Evolutionary conservation across 768 basidiomycete species (phyloP).

Genomic region (Tephrocybe sp.): DNA sequence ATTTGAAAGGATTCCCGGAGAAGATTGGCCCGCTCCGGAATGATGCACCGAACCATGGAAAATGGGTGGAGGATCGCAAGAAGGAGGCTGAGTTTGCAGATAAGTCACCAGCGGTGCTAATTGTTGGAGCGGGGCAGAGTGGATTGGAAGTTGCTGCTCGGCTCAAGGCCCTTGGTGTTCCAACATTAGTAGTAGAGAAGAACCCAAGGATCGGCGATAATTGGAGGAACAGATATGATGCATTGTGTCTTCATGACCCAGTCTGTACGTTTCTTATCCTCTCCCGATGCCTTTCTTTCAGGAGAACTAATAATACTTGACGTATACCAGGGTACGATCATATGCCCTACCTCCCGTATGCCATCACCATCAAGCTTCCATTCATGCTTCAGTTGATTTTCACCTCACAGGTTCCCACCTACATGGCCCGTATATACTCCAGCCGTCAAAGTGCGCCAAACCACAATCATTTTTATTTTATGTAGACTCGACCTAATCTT

Average conservation of each 20-base stretch:
- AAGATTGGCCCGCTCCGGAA: conserved; percentile 44
- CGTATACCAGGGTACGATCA: conserved; percentile 46
- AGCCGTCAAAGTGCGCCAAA: conserved; percentile 40
- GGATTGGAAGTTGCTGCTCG: conserved; percentile 64
- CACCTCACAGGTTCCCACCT: conserved; percentile 44
- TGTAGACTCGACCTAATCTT: neutral
- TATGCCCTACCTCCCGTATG: conserved; percentile 60
- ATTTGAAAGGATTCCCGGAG: conserved; percentile 51
- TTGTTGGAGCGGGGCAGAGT: conserved; percentile 66
- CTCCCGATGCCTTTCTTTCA: conserved; percentile 1
- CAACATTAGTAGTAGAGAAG: conserved; percentile 59
- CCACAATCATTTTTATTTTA: neutral
- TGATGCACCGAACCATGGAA: conserved; percentile 42
- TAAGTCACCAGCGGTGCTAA: conserved; percentile 41
- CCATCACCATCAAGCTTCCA: conserved; percentile 2
- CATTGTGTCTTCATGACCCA: conserved; percentile 64
- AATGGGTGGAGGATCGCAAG: conserved; percentile 49
- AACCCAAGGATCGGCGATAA: conserved; percentile 57
- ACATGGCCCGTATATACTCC: conserved; percentile 60
- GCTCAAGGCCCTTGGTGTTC: conserved; percentile 48
- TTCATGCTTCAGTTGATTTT: neutral
- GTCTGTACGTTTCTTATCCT: conserved; percentile 46
- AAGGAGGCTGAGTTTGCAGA: conserved; percentile 43
- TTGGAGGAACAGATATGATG: conserved; percentile 67
- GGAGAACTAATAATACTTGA: neutral